A percentile compares a stretch with the other conserved stretches of the same genome.
Conservation (phyloP, 176 grass and related monocot genomes). For the Dactylis glomerata region DNA sequence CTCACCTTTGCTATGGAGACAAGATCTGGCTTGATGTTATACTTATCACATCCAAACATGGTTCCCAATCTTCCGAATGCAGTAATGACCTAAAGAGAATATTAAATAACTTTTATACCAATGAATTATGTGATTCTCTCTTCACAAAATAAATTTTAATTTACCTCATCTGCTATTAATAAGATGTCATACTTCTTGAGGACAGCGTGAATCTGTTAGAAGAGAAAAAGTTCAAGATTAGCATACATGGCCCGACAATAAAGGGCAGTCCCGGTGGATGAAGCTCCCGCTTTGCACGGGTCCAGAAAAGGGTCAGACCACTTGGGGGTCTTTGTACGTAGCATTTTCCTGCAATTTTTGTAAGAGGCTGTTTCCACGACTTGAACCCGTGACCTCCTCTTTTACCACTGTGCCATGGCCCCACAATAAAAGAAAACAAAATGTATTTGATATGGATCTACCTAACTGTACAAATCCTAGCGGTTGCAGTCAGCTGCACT, state of each 20-base stretch:
- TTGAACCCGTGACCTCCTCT: too few relatives aligned
- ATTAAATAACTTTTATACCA: not conserved
- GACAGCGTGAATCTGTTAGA: conserved; percentile 72
- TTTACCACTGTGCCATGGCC: too few relatives aligned
- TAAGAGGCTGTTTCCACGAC: too few relatives aligned
- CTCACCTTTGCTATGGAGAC: conserved; percentile 90
- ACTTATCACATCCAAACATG: conserved; percentile 96
- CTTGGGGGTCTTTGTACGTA: too few relatives aligned
- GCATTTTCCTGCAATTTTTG: too few relatives aligned
- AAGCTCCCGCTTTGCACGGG: too few relatives aligned
- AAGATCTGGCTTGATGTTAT: conserved; percentile 83
- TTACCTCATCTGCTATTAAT: conserved; percentile 94
- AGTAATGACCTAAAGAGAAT: conserved; percentile 74
- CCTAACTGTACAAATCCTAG: not conserved
- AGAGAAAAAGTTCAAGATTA: not conserved
- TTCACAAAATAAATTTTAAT: not conserved
- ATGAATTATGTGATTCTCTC: not conserved
- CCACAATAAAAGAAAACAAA: not conserved
- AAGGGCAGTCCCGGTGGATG: too few relatives aligned
- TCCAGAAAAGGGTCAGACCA: too few relatives aligned
- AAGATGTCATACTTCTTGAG: conserved; percentile 95
- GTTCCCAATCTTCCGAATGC: conserved; percentile 89
- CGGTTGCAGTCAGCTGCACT: not conserved
- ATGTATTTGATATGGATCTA: not conserved
- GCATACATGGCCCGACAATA: not conserved